Evolutionary conservation across 257 asterid genomes (phyloP).

Genomic region (Penstemon barbatus): DNA sequence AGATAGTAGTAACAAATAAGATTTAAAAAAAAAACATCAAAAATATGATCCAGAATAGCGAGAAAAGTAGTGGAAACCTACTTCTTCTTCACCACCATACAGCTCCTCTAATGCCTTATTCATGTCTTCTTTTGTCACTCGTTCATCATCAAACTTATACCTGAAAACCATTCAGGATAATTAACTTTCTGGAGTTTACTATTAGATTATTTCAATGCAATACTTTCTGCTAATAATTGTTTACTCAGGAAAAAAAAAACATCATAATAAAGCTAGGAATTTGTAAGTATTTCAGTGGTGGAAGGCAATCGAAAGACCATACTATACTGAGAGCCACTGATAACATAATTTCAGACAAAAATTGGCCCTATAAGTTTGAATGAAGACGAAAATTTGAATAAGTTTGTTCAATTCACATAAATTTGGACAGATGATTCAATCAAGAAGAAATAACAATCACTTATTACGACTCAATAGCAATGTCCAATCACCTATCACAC

Average conservation of each 20-base stretch:
- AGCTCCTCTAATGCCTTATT: slow-evolving; percentile 55
- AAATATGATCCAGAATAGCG: slow-evolving; percentile 4
- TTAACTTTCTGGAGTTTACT: slow-evolving; percentile 17
- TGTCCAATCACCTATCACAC: not conserved
- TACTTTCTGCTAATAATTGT: slow-evolving; percentile 17
- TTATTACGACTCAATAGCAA: slow-evolving; percentile 19
- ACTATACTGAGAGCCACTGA: slow-evolving; percentile 10
- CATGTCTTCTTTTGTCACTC: slow-evolving; percentile 62
- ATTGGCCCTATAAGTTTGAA: slow-evolving; percentile 5
- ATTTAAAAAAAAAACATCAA: slow-evolving; percentile 8
- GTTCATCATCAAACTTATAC: slow-evolving; percentile 69
- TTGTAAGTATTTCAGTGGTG: slow-evolving; percentile 22
- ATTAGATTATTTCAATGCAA: not conserved
- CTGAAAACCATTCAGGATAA: slow-evolving; percentile 37
- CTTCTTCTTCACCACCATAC: slow-evolving; percentile 65
- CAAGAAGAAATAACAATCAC: slow-evolving; percentile 9
- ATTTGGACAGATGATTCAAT: slow-evolving; percentile 12
- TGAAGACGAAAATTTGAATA: slow-evolving; percentile 3
- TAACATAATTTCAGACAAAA: slow-evolving; percentile 7
- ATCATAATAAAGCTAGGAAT: slow-evolving; percentile 1
- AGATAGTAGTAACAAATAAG: slow-evolving; percentile 16
- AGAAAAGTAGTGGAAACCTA: slow-evolving; percentile 29
- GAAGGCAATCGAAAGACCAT: slow-evolving; percentile 3
- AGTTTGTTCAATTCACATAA: slow-evolving; percentile 11
- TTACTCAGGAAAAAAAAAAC: slow-evolving; percentile 2